Evolutionary conservation across 441 rosid species (phyloP), one percentile per base, ranked within the genome.

Genomic region (Aquilaria agallochum): DNA sequence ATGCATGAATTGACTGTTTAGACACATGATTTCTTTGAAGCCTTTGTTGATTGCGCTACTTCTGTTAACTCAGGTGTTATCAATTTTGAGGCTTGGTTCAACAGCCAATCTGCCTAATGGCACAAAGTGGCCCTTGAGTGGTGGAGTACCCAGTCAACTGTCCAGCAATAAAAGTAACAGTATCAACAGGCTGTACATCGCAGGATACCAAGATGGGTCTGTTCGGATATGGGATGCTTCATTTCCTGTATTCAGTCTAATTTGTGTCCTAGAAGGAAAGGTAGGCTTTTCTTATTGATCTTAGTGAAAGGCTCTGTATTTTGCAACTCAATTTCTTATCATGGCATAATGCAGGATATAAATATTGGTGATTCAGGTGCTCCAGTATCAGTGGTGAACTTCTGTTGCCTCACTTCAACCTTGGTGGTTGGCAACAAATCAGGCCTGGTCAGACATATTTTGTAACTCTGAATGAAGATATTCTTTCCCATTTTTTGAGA

Each of bases 181-280:
- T 40, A 64, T 83, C 60, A 80, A 82, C 49, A 74, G 74, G 68
- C 60, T 85, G 57, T 88, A 83, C 55, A 60, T 88, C 55, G 89
- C 82, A 62, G 95, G 95, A 63, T 85, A 88, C 70, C 68, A 72
- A 52, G 88, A 88, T 71, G 91, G 95, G 67, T 80, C 91, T 56
- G 80, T 85, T 60, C 58, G 85, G 66, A 62, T 88, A 33, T 88
- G 86, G 84, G 76, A 83, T 78, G 82, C 89, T 8, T 76, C 87
- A 20, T 76, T 57, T 68, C 77, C 85, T 40, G 64, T 72, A 49
- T 58, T 85, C 20, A 66, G 76, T 60, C 75, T 66, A 58, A 71
- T 80, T 62, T 76, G 69, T 67, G 50, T 66, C 68, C 40, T 85
- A 53, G 74, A 80, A 64, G 74, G 80, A 61, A 65, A 81, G 81